Conservation (phyloP, 345 rosid genomes). For the Salix suchowensis region DNA sequence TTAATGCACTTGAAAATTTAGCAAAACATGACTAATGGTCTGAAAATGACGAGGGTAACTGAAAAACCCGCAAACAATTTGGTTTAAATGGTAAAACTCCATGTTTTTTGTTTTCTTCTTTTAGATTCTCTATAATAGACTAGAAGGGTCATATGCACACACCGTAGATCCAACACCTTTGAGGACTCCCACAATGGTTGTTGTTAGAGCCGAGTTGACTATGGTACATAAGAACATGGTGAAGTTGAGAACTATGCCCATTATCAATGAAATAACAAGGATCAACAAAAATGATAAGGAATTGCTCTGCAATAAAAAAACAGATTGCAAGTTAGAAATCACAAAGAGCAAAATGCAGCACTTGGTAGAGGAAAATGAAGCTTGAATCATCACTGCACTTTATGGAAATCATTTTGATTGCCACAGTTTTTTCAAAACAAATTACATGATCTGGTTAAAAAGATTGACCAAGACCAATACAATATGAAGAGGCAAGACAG, state of each 20-base stretch:
- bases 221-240: constrained; percentile 96
- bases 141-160: constrained; percentile 19
- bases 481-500: not conserved
- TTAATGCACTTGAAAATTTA: not conserved
- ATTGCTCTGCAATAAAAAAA: constrained; percentile 53
- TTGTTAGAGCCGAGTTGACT: constrained; percentile 93
- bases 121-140: not conserved
- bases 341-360: not conserved
- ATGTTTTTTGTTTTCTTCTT: not conserved
- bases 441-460: not conserved
- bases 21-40: not conserved
- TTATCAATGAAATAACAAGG: constrained; percentile 68
- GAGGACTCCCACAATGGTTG: constrained; percentile 95
- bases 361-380: not conserved
- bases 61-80: not conserved
- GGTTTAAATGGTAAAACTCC: not conserved
- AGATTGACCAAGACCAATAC: not conserved
- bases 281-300: constrained; percentile 64
- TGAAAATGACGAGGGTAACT: not conserved
- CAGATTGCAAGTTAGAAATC: constrained; percentile 16
- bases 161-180: constrained; percentile 97
- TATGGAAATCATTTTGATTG: not conserved
- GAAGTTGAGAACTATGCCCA: constrained; percentile 93
- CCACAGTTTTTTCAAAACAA: not conserved
- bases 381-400: not conserved